phyloP scores from a whole-genome alignment of 768 basidiomycete species.

The Lactarius vividus region DNA sequence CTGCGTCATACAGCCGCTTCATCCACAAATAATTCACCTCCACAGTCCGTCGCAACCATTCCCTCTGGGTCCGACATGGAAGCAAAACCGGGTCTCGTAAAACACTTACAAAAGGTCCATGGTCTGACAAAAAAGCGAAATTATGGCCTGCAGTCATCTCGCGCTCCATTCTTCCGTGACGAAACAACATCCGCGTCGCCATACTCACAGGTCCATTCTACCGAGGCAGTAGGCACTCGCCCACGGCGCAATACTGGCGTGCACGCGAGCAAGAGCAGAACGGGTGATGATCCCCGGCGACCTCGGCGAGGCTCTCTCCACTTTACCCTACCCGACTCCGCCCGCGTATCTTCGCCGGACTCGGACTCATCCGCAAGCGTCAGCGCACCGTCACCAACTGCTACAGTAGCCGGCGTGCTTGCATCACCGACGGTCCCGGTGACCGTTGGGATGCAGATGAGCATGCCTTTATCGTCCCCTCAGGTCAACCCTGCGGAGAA shows the following conservation, averaged over 20 bases:
- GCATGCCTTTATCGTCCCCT: slow-evolving; percentile 6
- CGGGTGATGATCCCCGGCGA: slow-evolving; percentile 19
- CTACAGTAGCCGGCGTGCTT: slow-evolving; percentile 11
- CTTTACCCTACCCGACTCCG: slow-evolving; percentile 11
- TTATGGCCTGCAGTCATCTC: slow-evolving; percentile 24
- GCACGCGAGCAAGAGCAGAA: slow-evolving; percentile 19
- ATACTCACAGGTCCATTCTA: slow-evolving; percentile 1
- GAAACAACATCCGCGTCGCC: slow-evolving; percentile 6
- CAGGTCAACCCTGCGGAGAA: background rate
- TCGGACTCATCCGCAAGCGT: slow-evolving; percentile 24
- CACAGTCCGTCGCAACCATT: slow-evolving; percentile 1
- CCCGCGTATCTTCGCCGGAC: slow-evolving; percentile 25
- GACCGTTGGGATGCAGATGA: slow-evolving; percentile 12
- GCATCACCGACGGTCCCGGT: slow-evolving; percentile 8
- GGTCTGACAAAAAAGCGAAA: slow-evolving; percentile 30
- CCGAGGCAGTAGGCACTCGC: slow-evolving; percentile 14
- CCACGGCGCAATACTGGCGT: slow-evolving; percentile 24
- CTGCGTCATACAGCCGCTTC: slow-evolving; percentile 4
- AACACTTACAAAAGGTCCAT: slow-evolving; percentile 27
- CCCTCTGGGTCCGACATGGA: slow-evolving; percentile 6
- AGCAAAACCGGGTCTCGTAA: slow-evolving; percentile 25
- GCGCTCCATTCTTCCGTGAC: slow-evolving; percentile 26
- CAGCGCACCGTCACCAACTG: slow-evolving; percentile 24
- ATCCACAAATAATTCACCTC: slow-evolving; percentile 20
- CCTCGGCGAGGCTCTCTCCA: slow-evolving; percentile 23